A percentile compares a stretch with the other conserved stretches of the same genome.
Conservation (phyloP, 129 eudicot species). For the Centaurea solstitialis region DNA sequence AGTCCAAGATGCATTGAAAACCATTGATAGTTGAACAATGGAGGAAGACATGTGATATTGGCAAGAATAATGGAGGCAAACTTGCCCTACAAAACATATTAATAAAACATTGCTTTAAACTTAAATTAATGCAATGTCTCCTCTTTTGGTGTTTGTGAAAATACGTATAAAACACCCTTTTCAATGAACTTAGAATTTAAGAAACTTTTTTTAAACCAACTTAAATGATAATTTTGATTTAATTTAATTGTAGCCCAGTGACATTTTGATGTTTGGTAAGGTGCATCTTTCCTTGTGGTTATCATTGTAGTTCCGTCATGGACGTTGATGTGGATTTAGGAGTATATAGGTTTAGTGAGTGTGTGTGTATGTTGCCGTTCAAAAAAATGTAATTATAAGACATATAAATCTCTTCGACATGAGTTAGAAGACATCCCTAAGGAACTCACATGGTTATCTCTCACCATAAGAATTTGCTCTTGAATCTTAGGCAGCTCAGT, state of each 20-base stretch:
- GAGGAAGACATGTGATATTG: constrained; percentile 33
- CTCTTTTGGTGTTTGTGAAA: constrained; percentile 3
- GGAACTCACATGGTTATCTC: not conserved
- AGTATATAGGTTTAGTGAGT: too few relatives aligned
- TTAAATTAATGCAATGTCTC: constrained; percentile 26
- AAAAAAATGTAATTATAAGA: not conserved
- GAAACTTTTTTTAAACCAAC: constrained; percentile 12
- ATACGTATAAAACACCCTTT: constrained; percentile 26
- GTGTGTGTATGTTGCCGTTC: too few relatives aligned
- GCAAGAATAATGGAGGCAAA: constrained; percentile 35
- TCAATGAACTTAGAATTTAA: constrained; percentile 5
- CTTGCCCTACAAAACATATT: constrained; percentile 31
- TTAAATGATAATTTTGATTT: not conserved
- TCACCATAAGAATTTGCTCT: not conserved
- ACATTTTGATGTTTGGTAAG: too few relatives aligned
- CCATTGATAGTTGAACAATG: constrained; percentile 21
- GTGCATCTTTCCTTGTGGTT: too few relatives aligned
- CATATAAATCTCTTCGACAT: not conserved
- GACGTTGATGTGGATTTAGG: too few relatives aligned
- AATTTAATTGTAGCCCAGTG: too few relatives aligned
- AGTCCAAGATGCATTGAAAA: constrained; percentile 10
- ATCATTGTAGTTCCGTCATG: too few relatives aligned
- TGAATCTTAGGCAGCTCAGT: not conserved
- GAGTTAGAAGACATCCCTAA: not conserved
- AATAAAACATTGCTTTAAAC: not conserved